phyloP scores from a whole-genome alignment of 116 monocot genomes.

The Dioscorea cayenensis region DNA sequence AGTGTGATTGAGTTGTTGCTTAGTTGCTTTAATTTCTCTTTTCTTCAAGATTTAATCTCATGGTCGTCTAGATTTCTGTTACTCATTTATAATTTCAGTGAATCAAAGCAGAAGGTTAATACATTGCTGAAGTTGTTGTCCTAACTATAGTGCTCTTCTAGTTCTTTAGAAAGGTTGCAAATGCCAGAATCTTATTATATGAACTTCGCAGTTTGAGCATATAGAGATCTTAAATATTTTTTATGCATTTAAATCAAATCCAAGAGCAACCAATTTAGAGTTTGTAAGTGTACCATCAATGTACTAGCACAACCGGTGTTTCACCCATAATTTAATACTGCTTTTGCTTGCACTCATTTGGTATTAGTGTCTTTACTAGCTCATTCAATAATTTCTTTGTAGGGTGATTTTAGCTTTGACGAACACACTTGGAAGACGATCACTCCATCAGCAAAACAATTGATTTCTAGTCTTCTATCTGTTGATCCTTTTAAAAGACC shows the following conservation, averaged over 20 bases:
- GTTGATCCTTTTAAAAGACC: conserved; percentile 57
- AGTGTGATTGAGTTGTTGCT: background rate
- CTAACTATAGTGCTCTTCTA: background rate
- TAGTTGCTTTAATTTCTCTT: background rate
- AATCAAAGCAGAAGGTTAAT: background rate
- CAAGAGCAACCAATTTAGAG: too few species aligned
- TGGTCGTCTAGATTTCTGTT: too few species aligned
- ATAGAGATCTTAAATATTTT: background rate
- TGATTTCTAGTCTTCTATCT: conserved; percentile 57
- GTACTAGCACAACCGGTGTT: background rate
- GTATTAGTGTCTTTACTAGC: background rate
- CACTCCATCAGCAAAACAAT: conserved; percentile 56
- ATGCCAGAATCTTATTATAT: background rate
- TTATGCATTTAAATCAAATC: too few species aligned
- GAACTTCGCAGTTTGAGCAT: background rate
- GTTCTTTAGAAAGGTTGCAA: background rate
- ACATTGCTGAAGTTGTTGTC: too few species aligned
- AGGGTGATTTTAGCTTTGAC: conserved; percentile 66
- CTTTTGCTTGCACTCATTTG: background rate
- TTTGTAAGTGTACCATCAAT: background rate
- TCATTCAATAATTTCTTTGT: background rate
- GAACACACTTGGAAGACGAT: conserved; percentile 67
- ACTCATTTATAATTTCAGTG: background rate
- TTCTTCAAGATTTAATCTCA: too few species aligned
- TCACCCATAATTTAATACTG: background rate